These are phyloP conservation scores for Cercospora sesami DNA, from an alignment of 2,329 filamentous ascomycete species.

Conservation along the genomic window DNA sequence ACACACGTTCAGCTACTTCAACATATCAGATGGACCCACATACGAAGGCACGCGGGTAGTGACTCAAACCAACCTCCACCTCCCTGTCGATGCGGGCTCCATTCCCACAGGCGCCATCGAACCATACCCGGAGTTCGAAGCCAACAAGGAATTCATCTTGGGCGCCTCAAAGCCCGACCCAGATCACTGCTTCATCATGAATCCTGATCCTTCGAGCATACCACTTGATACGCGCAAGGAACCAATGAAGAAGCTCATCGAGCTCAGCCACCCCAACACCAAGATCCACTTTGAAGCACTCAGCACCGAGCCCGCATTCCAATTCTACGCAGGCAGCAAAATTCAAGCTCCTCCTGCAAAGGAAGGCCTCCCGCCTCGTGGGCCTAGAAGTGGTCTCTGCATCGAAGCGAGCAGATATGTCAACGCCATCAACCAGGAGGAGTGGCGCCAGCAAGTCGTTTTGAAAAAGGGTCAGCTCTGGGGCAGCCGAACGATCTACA, in stretches of 20 bases:
- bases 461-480: conserved; percentile 83
- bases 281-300: conserved; percentile 80
- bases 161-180: conserved; percentile 71
- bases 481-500: conserved; percentile 79
- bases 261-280: conserved; percentile 71
- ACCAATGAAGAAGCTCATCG: conserved; percentile 66
- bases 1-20: conserved; percentile 60
- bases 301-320: conserved; percentile 93
- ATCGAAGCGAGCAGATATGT: conserved; percentile 90
- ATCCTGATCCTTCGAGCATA: conserved; percentile 57
- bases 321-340: conserved; percentile 90
- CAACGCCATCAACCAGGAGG: conserved; percentile 78
- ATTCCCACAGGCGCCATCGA: conserved; percentile 72
- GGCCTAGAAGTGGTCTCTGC: conserved; percentile 75
- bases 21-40: conserved; percentile 61
- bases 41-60: conserved; percentile 63
- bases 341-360: conserved; percentile 70
- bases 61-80: conserved; percentile 62
- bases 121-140: conserved; percentile 64
- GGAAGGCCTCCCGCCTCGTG: conserved; percentile 61
- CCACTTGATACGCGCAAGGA: conserved; percentile 54
- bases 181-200: conserved; percentile 87
- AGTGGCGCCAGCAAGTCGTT: conserved; percentile 76
- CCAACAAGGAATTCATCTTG: conserved; percentile 69
- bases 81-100: conserved; percentile 69